Evolutionary conservation across 805 yeast species (phyloP).

Genomic region (Saturnispora quitensis): DNA sequence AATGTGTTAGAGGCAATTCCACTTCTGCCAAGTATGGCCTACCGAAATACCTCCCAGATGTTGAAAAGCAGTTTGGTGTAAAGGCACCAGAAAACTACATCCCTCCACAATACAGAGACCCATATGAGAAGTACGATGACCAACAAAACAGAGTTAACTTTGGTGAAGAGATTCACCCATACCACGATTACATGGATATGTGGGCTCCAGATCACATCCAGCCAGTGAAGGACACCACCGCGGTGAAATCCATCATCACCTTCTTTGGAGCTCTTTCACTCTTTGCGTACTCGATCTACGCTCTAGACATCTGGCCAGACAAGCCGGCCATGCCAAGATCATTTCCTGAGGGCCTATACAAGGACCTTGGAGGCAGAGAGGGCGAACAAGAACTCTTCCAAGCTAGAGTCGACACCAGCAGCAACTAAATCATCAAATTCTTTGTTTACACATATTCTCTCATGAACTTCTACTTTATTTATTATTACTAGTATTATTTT

Average conservation of each 20-base stretch:
- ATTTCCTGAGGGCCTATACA: slow-evolving; percentile 71
- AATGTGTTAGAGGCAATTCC: slow-evolving; percentile 9
- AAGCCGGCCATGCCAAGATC: slow-evolving; percentile 69
- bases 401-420: slow-evolving; percentile 32
- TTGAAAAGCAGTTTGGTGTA: slow-evolving; percentile 36
- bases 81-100: slow-evolving; percentile 49
- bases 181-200: slow-evolving; percentile 67
- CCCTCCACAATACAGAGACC: slow-evolving; percentile 51
- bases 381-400: slow-evolving; percentile 35
- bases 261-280: slow-evolving; percentile 44
- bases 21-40: slow-evolving; percentile 15
- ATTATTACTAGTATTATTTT: not conserved
- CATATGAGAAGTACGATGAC: slow-evolving; percentile 68
- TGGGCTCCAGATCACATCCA: slow-evolving; percentile 80
- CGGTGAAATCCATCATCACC: slow-evolving; percentile 45
- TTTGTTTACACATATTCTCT: not conserved
- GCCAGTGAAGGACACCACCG: slow-evolving; percentile 48
- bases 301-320: slow-evolving; percentile 50
- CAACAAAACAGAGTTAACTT: slow-evolving; percentile 73
- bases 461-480: not conserved
- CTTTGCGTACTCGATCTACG: slow-evolving; percentile 36
- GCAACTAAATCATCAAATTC: not conserved
- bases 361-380: slow-evolving; percentile 57
- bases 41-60: slow-evolving; percentile 26
- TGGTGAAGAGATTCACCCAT: slow-evolving; percentile 61